Conservation (phyloP, 768 basidiomycete species). For the Filobasidium floriforme region DNA sequence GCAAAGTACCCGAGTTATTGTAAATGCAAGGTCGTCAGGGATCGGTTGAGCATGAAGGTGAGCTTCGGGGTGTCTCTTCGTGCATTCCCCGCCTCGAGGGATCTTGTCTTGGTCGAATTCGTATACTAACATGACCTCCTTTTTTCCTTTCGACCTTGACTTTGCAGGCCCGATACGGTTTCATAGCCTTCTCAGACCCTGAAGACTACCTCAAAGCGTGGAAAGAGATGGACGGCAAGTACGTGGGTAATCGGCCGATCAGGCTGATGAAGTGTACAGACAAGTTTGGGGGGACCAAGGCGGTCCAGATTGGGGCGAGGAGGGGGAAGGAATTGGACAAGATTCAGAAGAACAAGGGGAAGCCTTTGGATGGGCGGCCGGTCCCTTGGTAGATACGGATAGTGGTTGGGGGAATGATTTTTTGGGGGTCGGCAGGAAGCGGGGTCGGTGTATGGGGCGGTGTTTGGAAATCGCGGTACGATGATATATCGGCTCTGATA, state of each 20-base stretch:
- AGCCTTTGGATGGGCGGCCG: constrained; percentile 43
- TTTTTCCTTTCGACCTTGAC: background rate
- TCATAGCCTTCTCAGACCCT: constrained; percentile 94
- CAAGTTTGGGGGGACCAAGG: constrained; percentile 58
- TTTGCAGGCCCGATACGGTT: constrained; percentile 82
- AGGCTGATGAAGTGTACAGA: constrained; percentile 90
- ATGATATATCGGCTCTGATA: too few species aligned
- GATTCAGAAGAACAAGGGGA: constrained; percentile 75
- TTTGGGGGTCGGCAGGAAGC: too few species aligned
- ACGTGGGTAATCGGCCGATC: constrained; percentile 95
- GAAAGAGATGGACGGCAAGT: constrained; percentile 99
- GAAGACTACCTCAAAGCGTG: constrained; percentile 97
- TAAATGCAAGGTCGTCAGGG: constrained; percentile 91
- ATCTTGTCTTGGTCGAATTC: too few species aligned
- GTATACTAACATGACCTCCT: too few species aligned
- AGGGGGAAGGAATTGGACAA: constrained; percentile 87
- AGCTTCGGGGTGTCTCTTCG: constrained; percentile 19
- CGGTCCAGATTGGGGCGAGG: constrained; percentile 85
- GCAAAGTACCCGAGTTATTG: constrained; percentile 85
- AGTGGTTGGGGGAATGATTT: too few species aligned
- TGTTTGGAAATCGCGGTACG: too few species aligned
- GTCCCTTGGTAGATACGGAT: constrained; percentile 30
- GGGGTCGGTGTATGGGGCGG: too few species aligned
- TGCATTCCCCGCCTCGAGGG: too few species aligned
- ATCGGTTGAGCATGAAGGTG: constrained; percentile 88